A percentile compares a stretch with the other conserved stretches of the same genome.
Conservation (phyloP, 1,139 yeast genomes). For the Suzukiozyma palmioleophila region DNA sequence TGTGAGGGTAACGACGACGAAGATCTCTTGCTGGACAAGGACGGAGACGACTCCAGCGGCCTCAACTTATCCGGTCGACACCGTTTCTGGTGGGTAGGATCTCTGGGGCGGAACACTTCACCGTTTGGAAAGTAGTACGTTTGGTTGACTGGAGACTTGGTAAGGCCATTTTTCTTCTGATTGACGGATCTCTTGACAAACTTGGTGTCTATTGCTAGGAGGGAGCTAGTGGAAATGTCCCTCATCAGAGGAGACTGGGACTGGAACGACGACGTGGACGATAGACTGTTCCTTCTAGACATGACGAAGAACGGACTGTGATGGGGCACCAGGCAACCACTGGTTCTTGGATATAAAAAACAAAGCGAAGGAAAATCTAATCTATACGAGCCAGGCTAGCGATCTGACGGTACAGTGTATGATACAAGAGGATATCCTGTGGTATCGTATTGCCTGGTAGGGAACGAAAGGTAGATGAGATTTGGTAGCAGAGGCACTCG, state of each 20-base stretch:
- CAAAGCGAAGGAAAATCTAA: too few relatives aligned
- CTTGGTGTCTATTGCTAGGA: conserved; percentile 34
- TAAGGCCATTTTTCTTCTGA: conserved; percentile 17
- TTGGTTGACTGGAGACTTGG: not conserved
- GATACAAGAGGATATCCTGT: too few relatives aligned
- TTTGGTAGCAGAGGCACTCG: too few relatives aligned
- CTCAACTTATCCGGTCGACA: conserved; percentile 31
- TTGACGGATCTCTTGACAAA: conserved; percentile 16
- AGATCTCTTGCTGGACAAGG: not conserved
- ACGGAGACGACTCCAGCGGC: not conserved
- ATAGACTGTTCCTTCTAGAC: conserved; percentile 19
- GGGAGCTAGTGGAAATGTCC: conserved; percentile 36
- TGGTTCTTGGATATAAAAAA: too few relatives aligned
- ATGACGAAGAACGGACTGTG: not conserved
- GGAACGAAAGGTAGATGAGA: too few relatives aligned
- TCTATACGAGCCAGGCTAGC: too few relatives aligned
- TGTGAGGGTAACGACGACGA: not conserved
- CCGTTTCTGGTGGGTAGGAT: conserved; percentile 22
- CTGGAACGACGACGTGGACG: conserved; percentile 8
- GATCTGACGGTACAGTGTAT: too few relatives aligned
- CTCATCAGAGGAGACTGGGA: conserved; percentile 12
- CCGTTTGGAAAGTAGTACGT: conserved; percentile 50
- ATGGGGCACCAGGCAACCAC: not conserved
- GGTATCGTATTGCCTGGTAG: too few relatives aligned
- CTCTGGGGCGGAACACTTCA: conserved; percentile 48